Evolutionary conservation across 2,329 filamentous ascomycete genomes (phyloP).

Genomic region (Achaetomium macrosporum): DNA sequence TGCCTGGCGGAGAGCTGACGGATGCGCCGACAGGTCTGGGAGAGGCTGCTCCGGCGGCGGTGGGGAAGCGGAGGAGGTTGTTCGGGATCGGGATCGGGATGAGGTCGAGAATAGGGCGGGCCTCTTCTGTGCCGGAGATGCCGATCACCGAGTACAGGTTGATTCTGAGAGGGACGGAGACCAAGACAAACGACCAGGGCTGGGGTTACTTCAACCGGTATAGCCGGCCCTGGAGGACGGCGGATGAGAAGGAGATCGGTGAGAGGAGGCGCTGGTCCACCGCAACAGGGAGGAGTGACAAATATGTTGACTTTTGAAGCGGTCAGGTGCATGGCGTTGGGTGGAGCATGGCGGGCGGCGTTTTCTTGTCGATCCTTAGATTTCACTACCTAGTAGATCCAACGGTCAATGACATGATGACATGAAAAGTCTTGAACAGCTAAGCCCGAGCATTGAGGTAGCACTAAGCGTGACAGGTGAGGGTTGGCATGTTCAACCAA

Average conservation of each 20-base stretch:
- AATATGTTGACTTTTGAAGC: constrained; percentile 17
- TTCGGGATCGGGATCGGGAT: background rate
- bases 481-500: no score
- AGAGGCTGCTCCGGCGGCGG: background rate
- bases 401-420: background rate
- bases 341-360: background rate
- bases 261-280: constrained; percentile 14
- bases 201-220: constrained; percentile 22
- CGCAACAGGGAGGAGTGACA: constrained; percentile 7
- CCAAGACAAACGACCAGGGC: constrained; percentile 14
- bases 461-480: no score
- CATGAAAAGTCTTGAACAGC: background rate
- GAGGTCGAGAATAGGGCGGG: background rate
- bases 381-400: background rate
- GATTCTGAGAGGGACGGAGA: constrained; percentile 20
- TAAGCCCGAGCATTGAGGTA: no score
- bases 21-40: constrained; percentile 5
- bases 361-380: constrained; percentile 1
- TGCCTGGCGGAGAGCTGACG: constrained; percentile 19
- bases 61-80: background rate
- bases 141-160: constrained; percentile 20
- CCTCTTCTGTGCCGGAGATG: background rate
- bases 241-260: constrained; percentile 15
- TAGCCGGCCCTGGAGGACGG: constrained; percentile 16
- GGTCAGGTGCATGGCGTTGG: background rate